Evolutionary conservation across 2,329 filamentous ascomycete genomes (phyloP).

Genomic region (Neopestalotiopsis rosae): DNA sequence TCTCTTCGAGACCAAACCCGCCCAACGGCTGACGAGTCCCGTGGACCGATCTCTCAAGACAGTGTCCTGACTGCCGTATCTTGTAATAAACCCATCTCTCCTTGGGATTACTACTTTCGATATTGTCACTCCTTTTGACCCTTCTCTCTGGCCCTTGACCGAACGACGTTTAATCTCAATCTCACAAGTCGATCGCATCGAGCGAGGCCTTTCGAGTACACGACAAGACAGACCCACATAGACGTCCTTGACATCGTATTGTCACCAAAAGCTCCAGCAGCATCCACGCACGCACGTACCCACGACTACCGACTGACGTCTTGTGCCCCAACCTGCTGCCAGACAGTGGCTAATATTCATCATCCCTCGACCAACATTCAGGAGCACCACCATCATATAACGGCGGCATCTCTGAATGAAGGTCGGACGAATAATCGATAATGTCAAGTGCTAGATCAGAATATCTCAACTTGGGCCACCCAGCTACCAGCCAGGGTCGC

Average conservation of each 20-base stretch:
- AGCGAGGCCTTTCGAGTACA: neutral
- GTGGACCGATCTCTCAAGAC: slow-evolving; percentile 19
- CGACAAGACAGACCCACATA: neutral
- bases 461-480: slow-evolving; percentile 84
- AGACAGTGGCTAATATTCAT: slow-evolving; percentile 22
- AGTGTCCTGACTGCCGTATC: slow-evolving; percentile 18
- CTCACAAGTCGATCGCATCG: neutral
- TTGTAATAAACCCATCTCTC: slow-evolving; percentile 22
- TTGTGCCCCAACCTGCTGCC: neutral
- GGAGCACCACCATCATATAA: slow-evolving; percentile 11
- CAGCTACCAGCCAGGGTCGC: slow-evolving; percentile 72
- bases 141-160: slow-evolving; percentile 3
- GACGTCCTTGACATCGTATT: slow-evolving; percentile 18
- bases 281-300: slow-evolving; percentile 9
- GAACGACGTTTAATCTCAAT: slow-evolving; percentile 19
- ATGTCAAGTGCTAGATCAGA: slow-evolving; percentile 90
- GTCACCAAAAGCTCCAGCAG: slow-evolving; percentile 10
- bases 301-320: slow-evolving; percentile 3
- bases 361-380: slow-evolving; percentile 5
- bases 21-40: slow-evolving; percentile 15
- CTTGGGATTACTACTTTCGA: slow-evolving; percentile 23
- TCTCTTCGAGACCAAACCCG: slow-evolving; percentile 13
- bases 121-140: slow-evolving; percentile 22
- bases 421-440: slow-evolving; percentile 77
- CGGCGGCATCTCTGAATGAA: slow-evolving; percentile 46